A percentile compares a stretch with the other conserved stretches of the same genome.
These are phyloP conservation scores for Polymyxa betae DNA, from an alignment of 208 protist species.

Conservation along the genomic window DNA sequence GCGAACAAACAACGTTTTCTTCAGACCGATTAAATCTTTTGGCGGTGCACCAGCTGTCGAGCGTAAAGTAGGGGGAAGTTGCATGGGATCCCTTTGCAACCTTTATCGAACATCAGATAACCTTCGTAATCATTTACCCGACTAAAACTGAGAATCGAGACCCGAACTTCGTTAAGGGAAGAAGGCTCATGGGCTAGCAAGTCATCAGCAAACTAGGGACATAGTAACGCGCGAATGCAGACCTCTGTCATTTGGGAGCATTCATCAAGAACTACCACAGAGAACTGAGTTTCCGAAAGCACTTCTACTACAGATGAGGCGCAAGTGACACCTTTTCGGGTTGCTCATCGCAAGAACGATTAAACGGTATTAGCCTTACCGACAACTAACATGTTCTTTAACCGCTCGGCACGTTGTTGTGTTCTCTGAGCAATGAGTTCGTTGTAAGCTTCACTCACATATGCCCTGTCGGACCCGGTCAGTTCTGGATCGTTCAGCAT, in stretches of 20 bases:
- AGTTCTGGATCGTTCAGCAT: neutral
- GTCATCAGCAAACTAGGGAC: neutral
- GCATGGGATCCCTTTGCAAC: constrained; percentile 19
- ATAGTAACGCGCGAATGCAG: neutral
- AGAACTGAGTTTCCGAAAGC: neutral
- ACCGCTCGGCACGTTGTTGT: neutral
- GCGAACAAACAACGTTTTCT: constrained; percentile 27
- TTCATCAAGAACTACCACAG: constrained; percentile 17
- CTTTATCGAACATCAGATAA: neutral
- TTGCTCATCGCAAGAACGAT: neutral
- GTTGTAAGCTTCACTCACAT: neutral
- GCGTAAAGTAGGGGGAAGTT: neutral
- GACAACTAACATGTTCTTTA: neutral
- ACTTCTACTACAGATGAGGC: neutral
- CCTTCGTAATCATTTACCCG: neutral
- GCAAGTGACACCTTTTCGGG: neutral
- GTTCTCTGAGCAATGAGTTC: neutral
- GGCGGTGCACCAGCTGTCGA: neutral
- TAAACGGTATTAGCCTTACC: neutral
- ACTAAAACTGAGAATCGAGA: neutral
- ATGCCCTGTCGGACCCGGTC: neutral
- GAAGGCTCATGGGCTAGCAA: constrained; percentile 9
- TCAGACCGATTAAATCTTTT: neutral
- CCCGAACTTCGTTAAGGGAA: constrained; percentile 33
- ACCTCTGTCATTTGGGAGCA: constrained; percentile 46